These are phyloP conservation scores for Mycena maculata DNA, from an alignment of 768 basidiomycete genomes.

Conservation along the genomic window DNA sequence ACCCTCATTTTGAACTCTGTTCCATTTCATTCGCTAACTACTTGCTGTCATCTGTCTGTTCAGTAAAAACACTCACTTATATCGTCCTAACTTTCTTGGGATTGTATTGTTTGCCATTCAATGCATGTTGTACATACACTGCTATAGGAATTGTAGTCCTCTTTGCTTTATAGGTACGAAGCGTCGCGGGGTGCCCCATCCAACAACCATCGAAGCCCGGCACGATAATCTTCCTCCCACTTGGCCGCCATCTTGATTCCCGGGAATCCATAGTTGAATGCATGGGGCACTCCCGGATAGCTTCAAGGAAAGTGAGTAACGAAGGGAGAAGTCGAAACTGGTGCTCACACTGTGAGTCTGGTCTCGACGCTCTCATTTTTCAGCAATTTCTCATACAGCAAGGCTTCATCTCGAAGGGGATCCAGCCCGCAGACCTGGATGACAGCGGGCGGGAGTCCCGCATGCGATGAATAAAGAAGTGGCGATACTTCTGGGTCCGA, in stretches of 20 bases:
- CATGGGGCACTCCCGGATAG: constrained; percentile 30
- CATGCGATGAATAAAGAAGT: constrained; percentile 26
- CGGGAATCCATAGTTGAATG: constrained; percentile 22
- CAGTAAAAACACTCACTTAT: too few species aligned
- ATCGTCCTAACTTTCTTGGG: constrained; percentile 16
- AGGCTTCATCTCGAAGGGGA: constrained; percentile 25
- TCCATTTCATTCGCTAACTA: background rate
- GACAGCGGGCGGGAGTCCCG: constrained; percentile 24
- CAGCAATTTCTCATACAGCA: constrained; percentile 20
- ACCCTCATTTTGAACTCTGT: background rate
- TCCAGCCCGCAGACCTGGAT: constrained; percentile 30
- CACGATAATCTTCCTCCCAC: constrained; percentile 25
- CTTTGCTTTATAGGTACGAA: too few species aligned
- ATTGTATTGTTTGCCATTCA: background rate
- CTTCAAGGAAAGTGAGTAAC: background rate
- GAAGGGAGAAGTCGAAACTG: background rate
- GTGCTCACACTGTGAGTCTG: constrained; percentile 5
- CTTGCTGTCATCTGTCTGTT: too few species aligned
- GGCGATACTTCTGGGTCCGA: constrained; percentile 29
- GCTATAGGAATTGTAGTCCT: too few species aligned
- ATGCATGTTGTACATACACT: constrained; percentile 5
- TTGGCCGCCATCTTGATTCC: constrained; percentile 2
- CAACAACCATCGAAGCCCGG: constrained; percentile 24
- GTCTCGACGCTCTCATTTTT: constrained; percentile 28
- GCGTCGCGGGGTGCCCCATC: constrained; percentile 21